phyloP scores from a whole-genome alignment of 1,284 basidiomycete genomes.

The Austroboletus olivaceoglutinosus region DNA sequence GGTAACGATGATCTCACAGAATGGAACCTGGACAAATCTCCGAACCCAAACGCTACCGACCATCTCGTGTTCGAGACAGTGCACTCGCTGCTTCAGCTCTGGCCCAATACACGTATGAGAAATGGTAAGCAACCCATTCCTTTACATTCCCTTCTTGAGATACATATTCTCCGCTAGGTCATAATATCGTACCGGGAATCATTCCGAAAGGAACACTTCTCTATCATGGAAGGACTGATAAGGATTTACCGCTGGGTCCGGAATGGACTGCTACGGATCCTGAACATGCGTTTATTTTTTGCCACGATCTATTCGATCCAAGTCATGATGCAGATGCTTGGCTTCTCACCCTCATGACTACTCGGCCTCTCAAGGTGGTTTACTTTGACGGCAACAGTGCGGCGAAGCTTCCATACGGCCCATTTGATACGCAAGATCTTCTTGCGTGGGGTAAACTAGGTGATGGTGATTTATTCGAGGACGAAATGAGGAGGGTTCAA shows the following conservation, averaged over 20 bases:
- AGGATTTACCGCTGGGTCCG: slow-evolving; percentile 32
- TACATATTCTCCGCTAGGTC: slow-evolving; percentile 29
- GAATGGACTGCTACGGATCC: slow-evolving; percentile 46
- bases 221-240: slow-evolving; percentile 36
- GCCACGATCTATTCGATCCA: slow-evolving; percentile 10
- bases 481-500: slow-evolving; percentile 32
- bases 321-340: slow-evolving; percentile 29
- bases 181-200: slow-evolving; percentile 42
- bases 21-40: slow-evolving; percentile 21
- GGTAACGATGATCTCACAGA: neutral
- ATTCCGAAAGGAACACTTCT: slow-evolving; percentile 42
- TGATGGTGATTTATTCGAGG: slow-evolving; percentile 3
- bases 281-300: slow-evolving; percentile 44
- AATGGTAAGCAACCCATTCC: slow-evolving; percentile 35
- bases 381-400: slow-evolving; percentile 48
- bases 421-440: slow-evolving; percentile 45
- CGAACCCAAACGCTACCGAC: slow-evolving; percentile 18
- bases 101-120: slow-evolving; percentile 50
- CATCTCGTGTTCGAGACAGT: slow-evolving; percentile 32
- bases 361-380: slow-evolving; percentile 38
- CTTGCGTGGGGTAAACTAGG: slow-evolving; percentile 35
- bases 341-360: slow-evolving; percentile 38
- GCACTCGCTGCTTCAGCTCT: slow-evolving; percentile 41
- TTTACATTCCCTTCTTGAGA: neutral
- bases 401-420: slow-evolving; percentile 35